Evolutionary conservation across 805 yeast genomes (phyloP).

Genomic region (Citeromyces matritensis): DNA sequence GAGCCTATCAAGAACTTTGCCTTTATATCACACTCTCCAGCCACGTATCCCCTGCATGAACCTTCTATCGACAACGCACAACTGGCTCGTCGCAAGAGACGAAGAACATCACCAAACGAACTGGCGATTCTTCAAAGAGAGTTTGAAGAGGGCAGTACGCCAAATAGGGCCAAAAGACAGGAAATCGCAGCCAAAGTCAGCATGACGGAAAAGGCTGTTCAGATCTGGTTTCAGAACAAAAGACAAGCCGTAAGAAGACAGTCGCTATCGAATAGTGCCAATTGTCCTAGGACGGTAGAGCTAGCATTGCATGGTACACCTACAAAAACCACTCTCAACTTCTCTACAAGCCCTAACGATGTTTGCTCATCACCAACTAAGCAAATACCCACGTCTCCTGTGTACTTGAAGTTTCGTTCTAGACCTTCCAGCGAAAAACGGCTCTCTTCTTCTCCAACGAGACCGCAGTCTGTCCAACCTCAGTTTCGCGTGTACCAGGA

Average conservation of each 20-base stretch:
- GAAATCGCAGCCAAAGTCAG: constrained; percentile 70
- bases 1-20: constrained; percentile 41
- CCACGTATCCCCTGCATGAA: constrained; percentile 72
- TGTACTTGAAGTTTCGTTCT: too few relatives aligned
- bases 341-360: constrained; percentile 13
- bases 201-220: constrained; percentile 97
- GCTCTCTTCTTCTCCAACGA: too few relatives aligned
- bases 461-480: too few relatives aligned
- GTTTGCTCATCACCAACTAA: constrained; percentile 4
- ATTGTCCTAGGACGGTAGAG: constrained; percentile 4
- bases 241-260: constrained; percentile 64
- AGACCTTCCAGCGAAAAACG: too few relatives aligned
- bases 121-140: constrained; percentile 68
- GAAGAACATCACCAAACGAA: constrained; percentile 88
- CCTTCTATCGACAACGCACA: constrained; percentile 85
- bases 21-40: constrained; percentile 85
- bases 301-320: constrained; percentile 2
- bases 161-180: constrained; percentile 59
- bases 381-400: neutral
- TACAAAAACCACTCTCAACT: constrained; percentile 9
- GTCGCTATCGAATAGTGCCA: constrained; percentile 1
- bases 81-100: constrained; percentile 83
- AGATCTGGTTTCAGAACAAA: constrained; percentile 96
- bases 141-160: constrained; percentile 66
- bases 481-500: too few relatives aligned